Evolutionary conservation across 805 yeast genomes (phyloP), one percentile per base, ranked within the genome.

Genomic region (Ogataea polymorpha): DNA sequence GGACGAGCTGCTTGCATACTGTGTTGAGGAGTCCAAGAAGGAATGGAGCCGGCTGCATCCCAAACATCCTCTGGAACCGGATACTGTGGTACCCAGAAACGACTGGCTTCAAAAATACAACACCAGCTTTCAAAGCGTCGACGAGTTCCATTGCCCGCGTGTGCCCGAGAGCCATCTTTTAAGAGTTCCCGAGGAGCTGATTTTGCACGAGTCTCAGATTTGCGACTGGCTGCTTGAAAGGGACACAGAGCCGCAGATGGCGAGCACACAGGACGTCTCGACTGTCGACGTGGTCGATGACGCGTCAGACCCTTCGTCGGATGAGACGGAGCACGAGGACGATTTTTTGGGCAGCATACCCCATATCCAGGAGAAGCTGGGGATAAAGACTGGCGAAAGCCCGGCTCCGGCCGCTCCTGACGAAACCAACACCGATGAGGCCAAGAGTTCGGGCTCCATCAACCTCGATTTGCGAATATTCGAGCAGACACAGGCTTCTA

Each of bases 121-220:
- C 11, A 62, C 67, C 2, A 52, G 68, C 1, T 67, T 65, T 41
- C 62, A 65, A 24, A 47, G 49, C 33, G 33, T 63, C 9, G 54
- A 50, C 1, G 14, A 9, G 6, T 49, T 38, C 13, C 35, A 33
- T 32, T 6, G 8, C 2, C 55, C 59, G 4, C 12, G 13, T 2
- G 23, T 45, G 3, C 15, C 38, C 23, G 42, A 42, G 25, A 28
- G 31, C 23, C 12, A 30, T 21, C 32, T 46, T 23, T 9, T 45
- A 8, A 17, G 32, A 6, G 15, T 48, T 21, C 36, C 28, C 15
- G 44, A 44, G 20, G 14, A 26, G 4, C 21, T 39, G n/a, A 8
- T 43, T 6, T 14, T 32, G 14, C 23, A 43, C 28, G 44, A 44
- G n/a, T 25, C 35, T 11, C 27, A 37, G 8, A 21, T 51, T 0